Base-by-base conservation (phyloP, 2,329 filamentous ascomycete genomes). In the Thielaviopsis musarum region DNA sequence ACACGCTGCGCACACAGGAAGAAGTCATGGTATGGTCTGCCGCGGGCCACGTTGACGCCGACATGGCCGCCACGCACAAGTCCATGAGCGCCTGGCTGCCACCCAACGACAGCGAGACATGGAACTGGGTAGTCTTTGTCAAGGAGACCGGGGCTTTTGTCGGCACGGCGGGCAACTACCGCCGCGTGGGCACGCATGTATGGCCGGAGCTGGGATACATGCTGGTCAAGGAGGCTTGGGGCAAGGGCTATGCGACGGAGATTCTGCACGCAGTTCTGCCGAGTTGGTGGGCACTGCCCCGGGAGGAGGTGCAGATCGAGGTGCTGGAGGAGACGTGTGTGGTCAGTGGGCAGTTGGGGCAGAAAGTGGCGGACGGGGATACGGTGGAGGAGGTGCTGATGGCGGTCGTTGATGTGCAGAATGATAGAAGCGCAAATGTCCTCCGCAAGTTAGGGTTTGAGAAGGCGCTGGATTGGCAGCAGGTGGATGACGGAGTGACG, bases 21-120 rank as follows among this genome's bases (percentile, higher is more conserved):
- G 80, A 83, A 64, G 79, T 83, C 54, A 87, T 87, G 84, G 68
- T 68, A 59, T 83, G 77, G 73, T 82, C 82, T 58, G 58, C 62
- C 2, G 63, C 66, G 63, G 75, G 74, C 60, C 59, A 64, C 9
- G 64, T 70, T 9, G 77, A 83, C 68, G 62, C 65, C 58, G 70
- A 75, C 64, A 55, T 73, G 1, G 72, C 70, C 1, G 71, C 74
- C 60, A 78, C 79, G 10, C 69, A 68, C 61, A 64, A 61, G 24
- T 72, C 66, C 56, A 65, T 81, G 54, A 66, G 67, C 4, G 64
- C 63, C 12, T 74, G 71, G 34, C 66, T 81, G n/a, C 70, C 77
- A 1, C 77, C 76, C 5, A 69, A 74, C 57, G 78, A 83, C 64
- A 64, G 65, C 12, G 66, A 71, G 54, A 77, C 74, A 30, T 85